Evolutionary conservation across 2,329 filamentous ascomycete genomes (phyloP), one percentile per base, ranked within the genome.

Genomic region (Exophiala phaeomuriformis): DNA sequence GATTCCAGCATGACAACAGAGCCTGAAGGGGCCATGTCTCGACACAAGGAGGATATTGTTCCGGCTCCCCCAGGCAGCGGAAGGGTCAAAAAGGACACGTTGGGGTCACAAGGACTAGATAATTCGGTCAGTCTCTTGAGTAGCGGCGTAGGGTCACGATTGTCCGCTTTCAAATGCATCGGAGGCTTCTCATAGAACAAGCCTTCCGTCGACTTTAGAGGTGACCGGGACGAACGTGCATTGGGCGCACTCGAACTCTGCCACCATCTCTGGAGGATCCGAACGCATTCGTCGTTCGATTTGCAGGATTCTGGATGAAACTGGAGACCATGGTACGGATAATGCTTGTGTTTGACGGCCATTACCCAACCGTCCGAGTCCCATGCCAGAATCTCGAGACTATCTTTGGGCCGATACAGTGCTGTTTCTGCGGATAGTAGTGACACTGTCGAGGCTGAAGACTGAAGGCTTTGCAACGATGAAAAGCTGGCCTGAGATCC

Each of bases 251-350:
- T 70, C 1, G 83, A 83, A 64, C 81, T 75, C 3, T 68, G 65
- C 77, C 90, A 93, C 88, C 90, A 95, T 64, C 87, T 88, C 47
- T 69, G 69, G 35, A 95, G 75, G 29, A 95, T 75, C 9, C 73
- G 71, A 19, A 77, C 79, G 56, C 71, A 74, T 1, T 86, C 84
- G 55, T 79, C 77, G 2, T 75, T 71, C 37, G 88, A 86, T 3
- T 90, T 94, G 67, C 89, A 95, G 0, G 88, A 95, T 68, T 96
- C 90, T 0, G 90, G 90, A 65, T 95, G 90, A 63, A 93, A 95
- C 65, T 95, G 90, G 12, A 95, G 76, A 0, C 86, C 90, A 84
- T 86, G 94, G 59, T 91, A 86, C 0, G 90, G 90, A 60, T 82
- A 84, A 1, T 59, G 65, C 12, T 67, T 70, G 67, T 95, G 89